Evolutionary conservation across 352 stramenopile species (phyloP).

Genomic region (Albugo laibachii): DNA sequence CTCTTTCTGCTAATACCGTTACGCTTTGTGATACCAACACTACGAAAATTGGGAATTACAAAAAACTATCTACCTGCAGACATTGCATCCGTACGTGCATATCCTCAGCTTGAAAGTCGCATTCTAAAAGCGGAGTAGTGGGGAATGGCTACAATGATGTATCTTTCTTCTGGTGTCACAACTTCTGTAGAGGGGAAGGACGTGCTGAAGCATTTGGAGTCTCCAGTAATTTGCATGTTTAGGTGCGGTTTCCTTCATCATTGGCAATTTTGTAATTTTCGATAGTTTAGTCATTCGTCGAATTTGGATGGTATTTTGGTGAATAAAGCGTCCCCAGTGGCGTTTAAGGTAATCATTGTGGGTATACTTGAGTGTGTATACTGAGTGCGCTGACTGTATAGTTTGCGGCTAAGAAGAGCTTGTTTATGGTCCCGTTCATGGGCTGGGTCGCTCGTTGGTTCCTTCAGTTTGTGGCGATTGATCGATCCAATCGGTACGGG

Average conservation of each 20-base stretch:
- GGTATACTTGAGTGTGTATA: not conserved
- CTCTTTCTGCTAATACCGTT: conserved; percentile 43
- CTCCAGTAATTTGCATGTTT: conserved; percentile 65
- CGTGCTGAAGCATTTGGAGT: conserved; percentile 30
- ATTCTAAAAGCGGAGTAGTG: not conserved
- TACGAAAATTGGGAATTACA: conserved; percentile 29
- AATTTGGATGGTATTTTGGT: conserved; percentile 73
- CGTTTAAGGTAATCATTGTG: conserved; percentile 27
- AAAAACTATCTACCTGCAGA: conserved; percentile 72
- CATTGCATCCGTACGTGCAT: conserved; percentile 23
- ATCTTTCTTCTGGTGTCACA: conserved; percentile 20
- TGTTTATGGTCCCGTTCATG: conserved; percentile 62
- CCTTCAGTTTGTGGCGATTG: conserved; percentile 65
- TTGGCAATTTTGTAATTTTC: conserved; percentile 2
- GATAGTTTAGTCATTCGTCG: conserved; percentile 32
- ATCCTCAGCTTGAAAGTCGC: not conserved
- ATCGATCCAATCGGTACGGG: conserved; percentile 39
- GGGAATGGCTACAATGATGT: conserved; percentile 1
- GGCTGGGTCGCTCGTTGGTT: conserved; percentile 53
- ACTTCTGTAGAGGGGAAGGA: conserved; percentile 30
- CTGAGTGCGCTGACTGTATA: conserved; percentile 4
- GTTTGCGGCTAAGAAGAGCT: conserved; percentile 70
- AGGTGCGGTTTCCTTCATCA: conserved; percentile 14
- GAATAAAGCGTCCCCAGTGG: conserved; percentile 39
- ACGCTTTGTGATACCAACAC: conserved; percentile 28